Conservation (phyloP, 768 basidiomycete species). For the Coprinopsis sp. region DNA sequence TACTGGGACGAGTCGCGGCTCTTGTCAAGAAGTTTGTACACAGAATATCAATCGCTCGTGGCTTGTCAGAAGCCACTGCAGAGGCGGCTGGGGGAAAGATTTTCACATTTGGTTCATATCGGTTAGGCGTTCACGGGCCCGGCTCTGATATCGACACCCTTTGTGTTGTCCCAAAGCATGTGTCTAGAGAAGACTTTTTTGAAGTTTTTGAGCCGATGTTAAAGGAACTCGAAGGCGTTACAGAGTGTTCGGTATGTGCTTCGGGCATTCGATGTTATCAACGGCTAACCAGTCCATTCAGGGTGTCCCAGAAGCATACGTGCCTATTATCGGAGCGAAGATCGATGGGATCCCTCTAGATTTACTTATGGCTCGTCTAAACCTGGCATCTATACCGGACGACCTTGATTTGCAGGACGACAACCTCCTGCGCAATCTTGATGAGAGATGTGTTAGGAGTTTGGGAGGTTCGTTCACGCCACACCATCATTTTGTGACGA, state of each 20-base stretch:
- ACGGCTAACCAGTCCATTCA: conserved; percentile 25
- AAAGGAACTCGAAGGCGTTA: conserved; percentile 72
- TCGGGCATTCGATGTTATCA: background rate
- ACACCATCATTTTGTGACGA: background rate
- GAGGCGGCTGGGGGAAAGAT: conserved; percentile 94
- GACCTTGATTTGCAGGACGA: conserved; percentile 88
- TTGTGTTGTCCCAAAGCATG: conserved; percentile 94
- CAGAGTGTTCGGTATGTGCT: conserved; percentile 80
- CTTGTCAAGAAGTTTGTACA: conserved; percentile 93
- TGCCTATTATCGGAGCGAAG: conserved; percentile 90
- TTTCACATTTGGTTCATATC: conserved; percentile 98
- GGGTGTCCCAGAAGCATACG: conserved; percentile 96
- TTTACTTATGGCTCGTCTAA: conserved; percentile 88
- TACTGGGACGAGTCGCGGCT: conserved; percentile 83
- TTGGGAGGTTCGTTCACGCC: conserved; percentile 59
- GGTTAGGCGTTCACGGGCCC: conserved; percentile 95
- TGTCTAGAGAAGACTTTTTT: conserved; percentile 95
- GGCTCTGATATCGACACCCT: conserved; percentile 98
- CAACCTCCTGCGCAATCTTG: conserved; percentile 84
- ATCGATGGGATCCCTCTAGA: conserved; percentile 92
- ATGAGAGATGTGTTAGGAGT: conserved; percentile 93
- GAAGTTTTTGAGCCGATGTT: conserved; percentile 88
- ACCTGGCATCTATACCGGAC: conserved; percentile 85
- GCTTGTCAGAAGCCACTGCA: conserved; percentile 85
- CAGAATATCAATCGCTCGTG: conserved; percentile 69